phyloP scores from a whole-genome alignment of 1,139 yeast species.

The Diutina rugosa region DNA sequence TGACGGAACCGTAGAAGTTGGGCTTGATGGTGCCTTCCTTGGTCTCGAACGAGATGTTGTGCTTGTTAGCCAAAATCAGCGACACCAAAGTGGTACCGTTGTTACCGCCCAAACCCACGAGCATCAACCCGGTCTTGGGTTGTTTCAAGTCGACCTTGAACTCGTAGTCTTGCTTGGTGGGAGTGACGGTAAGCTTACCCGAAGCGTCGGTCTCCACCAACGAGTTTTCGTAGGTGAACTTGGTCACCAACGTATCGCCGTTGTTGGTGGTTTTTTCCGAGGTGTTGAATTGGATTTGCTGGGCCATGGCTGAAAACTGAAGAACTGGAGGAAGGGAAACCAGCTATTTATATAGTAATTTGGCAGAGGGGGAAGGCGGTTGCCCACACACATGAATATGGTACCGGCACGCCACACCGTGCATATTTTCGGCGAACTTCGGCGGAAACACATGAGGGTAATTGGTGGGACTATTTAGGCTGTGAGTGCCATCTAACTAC shows the following conservation, averaged over 20 bases:
- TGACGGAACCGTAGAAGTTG: conserved; percentile 91
- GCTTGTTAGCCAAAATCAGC: conserved; percentile 75
- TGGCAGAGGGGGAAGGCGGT: too few relatives aligned
- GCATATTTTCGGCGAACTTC: not conserved
- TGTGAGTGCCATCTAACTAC: too few relatives aligned
- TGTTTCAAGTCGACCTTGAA: conserved; percentile 75
- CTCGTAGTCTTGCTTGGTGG: conserved; percentile 62
- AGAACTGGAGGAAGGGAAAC: not conserved
- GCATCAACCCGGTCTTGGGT: conserved; percentile 80
- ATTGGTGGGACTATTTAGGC: too few relatives aligned
- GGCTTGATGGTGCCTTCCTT: conserved; percentile 74
- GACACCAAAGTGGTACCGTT: conserved; percentile 89
- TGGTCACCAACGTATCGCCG: conserved; percentile 44
- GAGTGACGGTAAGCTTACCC: conserved; percentile 57
- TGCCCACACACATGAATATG: not conserved
- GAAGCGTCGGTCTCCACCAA: conserved; percentile 34
- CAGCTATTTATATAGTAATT: not conserved
- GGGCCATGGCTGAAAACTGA: not conserved
- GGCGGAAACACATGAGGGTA: not conserved
- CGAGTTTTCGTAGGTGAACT: conserved; percentile 62
- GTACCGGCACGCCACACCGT: not conserved
- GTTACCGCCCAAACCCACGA: conserved; percentile 95
- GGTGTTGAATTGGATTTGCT: conserved; percentile 40
- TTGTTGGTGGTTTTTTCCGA: conserved; percentile 42
- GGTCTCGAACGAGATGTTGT: conserved; percentile 65